Conservation (phyloP, 1,284 basidiomycete species). For the Phlebopus sp. region DNA sequence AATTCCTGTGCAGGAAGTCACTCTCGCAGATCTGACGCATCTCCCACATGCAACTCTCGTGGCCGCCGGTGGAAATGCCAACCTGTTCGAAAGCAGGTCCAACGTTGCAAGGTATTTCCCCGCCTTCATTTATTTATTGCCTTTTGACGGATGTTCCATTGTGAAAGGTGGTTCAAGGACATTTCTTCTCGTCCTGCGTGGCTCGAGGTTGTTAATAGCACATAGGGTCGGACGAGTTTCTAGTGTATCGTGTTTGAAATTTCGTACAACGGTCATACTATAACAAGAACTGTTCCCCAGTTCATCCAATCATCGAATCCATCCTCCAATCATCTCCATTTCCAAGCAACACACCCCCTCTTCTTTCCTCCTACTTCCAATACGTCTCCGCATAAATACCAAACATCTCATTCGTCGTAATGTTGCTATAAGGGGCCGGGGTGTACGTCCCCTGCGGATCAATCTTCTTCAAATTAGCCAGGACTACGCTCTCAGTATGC, state of each 20-base stretch:
- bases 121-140: neutral
- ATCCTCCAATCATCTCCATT: too few species aligned
- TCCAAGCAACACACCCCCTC: too few species aligned
- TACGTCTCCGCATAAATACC: too few species aligned
- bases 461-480: conserved; percentile 49
- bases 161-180: conserved; percentile 1
- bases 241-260: too few species aligned
- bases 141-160: neutral
- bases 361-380: too few species aligned
- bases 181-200: neutral
- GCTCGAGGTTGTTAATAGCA: neutral
- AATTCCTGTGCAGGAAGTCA: conserved; percentile 27
- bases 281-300: too few species aligned
- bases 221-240: neutral
- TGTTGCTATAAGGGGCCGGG: too few species aligned
- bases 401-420: too few species aligned
- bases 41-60: conserved; percentile 36
- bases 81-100: neutral
- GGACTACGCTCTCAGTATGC: conserved; percentile 56
- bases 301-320: too few species aligned
- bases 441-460: too few species aligned
- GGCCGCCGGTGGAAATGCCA: neutral
- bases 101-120: conserved; percentile 2
- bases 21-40: conserved; percentile 48
- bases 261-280: too few species aligned